These are phyloP conservation scores for Rhododendron vialii DNA, from an alignment of 148 eudicot genomes.

Conservation along the genomic window DNA sequence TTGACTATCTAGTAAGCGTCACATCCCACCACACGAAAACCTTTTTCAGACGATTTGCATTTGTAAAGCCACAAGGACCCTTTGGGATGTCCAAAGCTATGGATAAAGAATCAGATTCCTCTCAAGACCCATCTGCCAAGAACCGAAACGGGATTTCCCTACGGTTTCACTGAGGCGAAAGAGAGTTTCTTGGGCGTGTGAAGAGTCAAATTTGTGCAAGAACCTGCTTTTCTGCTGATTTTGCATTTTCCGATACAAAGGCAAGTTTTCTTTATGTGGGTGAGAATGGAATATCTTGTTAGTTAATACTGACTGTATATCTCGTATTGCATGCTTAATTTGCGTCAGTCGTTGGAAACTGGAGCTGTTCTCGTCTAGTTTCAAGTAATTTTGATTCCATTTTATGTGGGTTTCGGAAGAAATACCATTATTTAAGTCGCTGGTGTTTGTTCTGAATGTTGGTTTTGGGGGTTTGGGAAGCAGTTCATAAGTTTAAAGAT, in stretches of 20 bases:
- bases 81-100: neutral
- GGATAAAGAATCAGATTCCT: neutral
- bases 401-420: neutral
- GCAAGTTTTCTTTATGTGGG: neutral
- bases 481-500: neutral
- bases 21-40: neutral
- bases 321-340: neutral
- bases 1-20: slow-evolving; percentile 2
- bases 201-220: neutral
- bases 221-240: neutral
- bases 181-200: neutral
- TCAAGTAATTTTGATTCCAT: neutral
- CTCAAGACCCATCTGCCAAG: neutral
- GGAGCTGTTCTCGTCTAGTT: neutral
- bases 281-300: neutral
- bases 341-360: neutral
- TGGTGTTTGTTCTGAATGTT: neutral
- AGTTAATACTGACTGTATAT: neutral
- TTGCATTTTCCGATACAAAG: neutral
- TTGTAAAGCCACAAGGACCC: neutral
- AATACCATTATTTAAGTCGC: neutral
- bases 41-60: neutral
- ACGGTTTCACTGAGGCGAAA: neutral
- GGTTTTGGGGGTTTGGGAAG: neutral
- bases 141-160: neutral